Percentiles rank a stretch among this genome's conserved stretches.
phyloP scores from a whole-genome alignment of 257 asterid genomes.

The Parsonsia alboflavescens region DNA sequence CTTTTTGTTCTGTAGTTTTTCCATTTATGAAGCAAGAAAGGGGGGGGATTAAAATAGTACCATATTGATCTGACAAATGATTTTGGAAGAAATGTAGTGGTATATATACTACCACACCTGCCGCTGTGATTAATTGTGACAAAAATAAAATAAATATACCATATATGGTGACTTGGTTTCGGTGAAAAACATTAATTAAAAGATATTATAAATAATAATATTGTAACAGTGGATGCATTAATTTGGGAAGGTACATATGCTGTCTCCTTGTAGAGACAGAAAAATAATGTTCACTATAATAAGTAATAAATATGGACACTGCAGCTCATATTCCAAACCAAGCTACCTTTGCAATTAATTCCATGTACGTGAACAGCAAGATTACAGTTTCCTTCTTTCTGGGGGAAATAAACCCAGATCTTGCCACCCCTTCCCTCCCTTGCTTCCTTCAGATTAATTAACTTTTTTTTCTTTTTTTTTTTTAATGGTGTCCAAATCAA shows the following conservation, averaged over 20 bases:
- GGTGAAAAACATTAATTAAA: neutral
- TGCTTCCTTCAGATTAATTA: no score
- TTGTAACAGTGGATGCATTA: neutral
- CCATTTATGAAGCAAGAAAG: neutral
- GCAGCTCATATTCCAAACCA: conserved; percentile 12
- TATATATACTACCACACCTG: no score
- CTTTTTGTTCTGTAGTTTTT: neutral
- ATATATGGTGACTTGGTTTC: neutral
- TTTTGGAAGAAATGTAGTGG: neutral
- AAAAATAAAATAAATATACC: no score
- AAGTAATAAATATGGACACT: neutral
- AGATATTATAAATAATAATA: no score
- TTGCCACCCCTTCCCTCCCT: neutral
- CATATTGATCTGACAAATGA: neutral
- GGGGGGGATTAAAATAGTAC: no score
- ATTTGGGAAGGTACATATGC: conserved; percentile 1
- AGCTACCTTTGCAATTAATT: neutral
- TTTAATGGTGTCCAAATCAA: no score
- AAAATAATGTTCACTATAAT: neutral
- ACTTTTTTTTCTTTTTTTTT: no score
- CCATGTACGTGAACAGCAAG: neutral
- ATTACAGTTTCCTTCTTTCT: neutral
- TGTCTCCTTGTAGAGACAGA: neutral
- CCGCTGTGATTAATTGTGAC: no score
- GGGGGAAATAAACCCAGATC: neutral